Percentiles rank a stretch among this genome's conserved stretches.
These are phyloP conservation scores for Taiwanofungus camphoratus DNA, from an alignment of 1,284 basidiomycete genomes.

Conservation along the genomic window DNA sequence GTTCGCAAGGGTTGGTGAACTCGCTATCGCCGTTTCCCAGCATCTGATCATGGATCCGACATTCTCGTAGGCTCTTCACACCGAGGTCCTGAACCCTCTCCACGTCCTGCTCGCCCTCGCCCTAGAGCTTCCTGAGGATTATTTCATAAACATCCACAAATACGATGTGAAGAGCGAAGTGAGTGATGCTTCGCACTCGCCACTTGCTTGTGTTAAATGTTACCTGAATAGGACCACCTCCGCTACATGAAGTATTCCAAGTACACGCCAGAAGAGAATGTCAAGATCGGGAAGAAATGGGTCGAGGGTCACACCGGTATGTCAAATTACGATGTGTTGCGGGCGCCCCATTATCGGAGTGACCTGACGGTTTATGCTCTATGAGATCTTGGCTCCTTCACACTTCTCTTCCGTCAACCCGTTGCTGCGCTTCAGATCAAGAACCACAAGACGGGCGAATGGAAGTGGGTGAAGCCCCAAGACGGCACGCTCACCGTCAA, in stretches of 20 bases:
- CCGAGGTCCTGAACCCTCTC: slow-evolving; percentile 45
- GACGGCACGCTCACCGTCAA: slow-evolving; percentile 46
- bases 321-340: no score
- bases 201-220: not conserved
- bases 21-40: not conserved
- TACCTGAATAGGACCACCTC: slow-evolving; percentile 35
- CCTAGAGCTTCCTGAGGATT: slow-evolving; percentile 50
- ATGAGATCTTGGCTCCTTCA: slow-evolving; percentile 39
- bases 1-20: slow-evolving; percentile 30
- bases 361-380: slow-evolving; percentile 21
- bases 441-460: slow-evolving; percentile 32
- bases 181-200: slow-evolving; percentile 3
- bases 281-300: slow-evolving; percentile 36
- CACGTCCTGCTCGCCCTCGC: slow-evolving; percentile 41
- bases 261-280: slow-evolving; percentile 40
- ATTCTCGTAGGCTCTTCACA: slow-evolving; percentile 33
- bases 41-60: slow-evolving; percentile 2
- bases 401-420: slow-evolving; percentile 40
- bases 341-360: not conserved
- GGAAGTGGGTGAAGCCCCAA: slow-evolving; percentile 44
- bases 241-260: slow-evolving; percentile 53
- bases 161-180: slow-evolving; percentile 41
- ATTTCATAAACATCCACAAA: slow-evolving; percentile 45
- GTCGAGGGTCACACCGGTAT: slow-evolving; percentile 42
- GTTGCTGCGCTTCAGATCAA: slow-evolving; percentile 41